Conservation (phyloP, 176 grass and related monocot genomes). For the Zizania latifolia region DNA sequence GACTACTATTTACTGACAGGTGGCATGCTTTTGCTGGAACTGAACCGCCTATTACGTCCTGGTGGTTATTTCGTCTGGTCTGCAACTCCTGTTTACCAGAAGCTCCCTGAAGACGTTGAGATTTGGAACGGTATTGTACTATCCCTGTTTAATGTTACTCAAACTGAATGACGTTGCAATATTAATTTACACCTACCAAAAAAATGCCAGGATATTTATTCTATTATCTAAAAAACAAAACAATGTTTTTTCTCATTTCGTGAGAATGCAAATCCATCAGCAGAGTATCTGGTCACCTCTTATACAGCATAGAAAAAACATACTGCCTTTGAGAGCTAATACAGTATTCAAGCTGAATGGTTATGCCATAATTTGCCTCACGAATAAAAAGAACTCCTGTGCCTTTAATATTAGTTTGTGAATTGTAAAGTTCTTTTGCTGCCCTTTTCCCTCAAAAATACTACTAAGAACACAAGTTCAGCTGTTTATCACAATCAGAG, state of each 20-base stretch:
- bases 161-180: not conserved
- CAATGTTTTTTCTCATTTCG: constrained; percentile 9
- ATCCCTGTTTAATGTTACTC: constrained; percentile 10
- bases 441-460: not conserved
- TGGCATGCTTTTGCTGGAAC: constrained; percentile 90
- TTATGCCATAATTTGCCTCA: not conserved
- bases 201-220: too few species aligned
- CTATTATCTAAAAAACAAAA: too few species aligned
- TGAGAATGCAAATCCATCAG: not conserved
- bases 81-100: constrained; percentile 94
- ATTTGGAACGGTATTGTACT: constrained; percentile 80
- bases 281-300: constrained; percentile 1
- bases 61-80: constrained; percentile 99
- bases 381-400: not conserved
- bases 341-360: not conserved
- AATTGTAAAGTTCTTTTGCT: not conserved
- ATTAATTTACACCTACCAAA: not conserved
- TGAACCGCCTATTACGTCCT: constrained; percentile 84
- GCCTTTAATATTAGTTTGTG: not conserved
- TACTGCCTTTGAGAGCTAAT: not conserved
- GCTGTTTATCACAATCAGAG: not conserved
- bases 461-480: not conserved
- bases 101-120: constrained; percentile 75
- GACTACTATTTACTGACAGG: constrained; percentile 42
- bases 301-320: not conserved